A percentile compares a stretch with the other conserved stretches of the same genome.
These are phyloP conservation scores for Arthrobotrys sphaeroides DNA, from an alignment of 2,329 filamentous ascomycete genomes.

Conservation along the genomic window DNA sequence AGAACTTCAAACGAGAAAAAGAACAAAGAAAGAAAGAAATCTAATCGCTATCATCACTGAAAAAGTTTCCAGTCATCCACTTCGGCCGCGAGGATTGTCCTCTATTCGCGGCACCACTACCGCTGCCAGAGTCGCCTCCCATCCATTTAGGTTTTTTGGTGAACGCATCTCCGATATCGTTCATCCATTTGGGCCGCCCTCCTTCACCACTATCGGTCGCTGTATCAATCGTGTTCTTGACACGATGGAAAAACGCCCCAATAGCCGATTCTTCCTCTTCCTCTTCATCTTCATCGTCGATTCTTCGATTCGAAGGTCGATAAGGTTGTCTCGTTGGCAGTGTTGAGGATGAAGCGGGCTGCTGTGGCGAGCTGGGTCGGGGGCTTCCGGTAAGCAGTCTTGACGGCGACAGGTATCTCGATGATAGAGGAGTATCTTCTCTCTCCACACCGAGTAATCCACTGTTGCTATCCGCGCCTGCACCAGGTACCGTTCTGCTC, in stretches of 20 bases:
- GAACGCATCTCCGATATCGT: slow-evolving; percentile 74
- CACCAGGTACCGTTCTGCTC: slow-evolving; percentile 58
- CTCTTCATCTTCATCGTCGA: slow-evolving; percentile 65
- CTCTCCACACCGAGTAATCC: slow-evolving; percentile 24
- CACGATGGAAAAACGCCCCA: slow-evolving; percentile 80
- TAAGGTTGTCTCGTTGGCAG: slow-evolving; percentile 17
- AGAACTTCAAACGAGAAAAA: slow-evolving; percentile 11
- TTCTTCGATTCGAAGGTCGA: slow-evolving; percentile 48
- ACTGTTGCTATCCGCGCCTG: slow-evolving; percentile 53
- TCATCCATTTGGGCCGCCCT: slow-evolving; percentile 78
- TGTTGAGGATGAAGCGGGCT: slow-evolving; percentile 9
- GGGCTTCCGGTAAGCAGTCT: slow-evolving; percentile 23
- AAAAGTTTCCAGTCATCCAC: slow-evolving; percentile 54
- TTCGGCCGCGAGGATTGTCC: slow-evolving; percentile 29
- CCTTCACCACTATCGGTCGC: slow-evolving; percentile 65
- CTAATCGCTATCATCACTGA: slow-evolving; percentile 50
- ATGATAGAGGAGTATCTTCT: slow-evolving; percentile 38
- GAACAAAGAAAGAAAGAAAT: background rate
- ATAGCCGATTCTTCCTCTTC: slow-evolving; percentile 82
- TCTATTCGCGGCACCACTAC: slow-evolving; percentile 55
- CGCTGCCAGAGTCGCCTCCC: slow-evolving; percentile 66
- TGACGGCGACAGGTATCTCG: slow-evolving; percentile 32
- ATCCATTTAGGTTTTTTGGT: slow-evolving; percentile 81
- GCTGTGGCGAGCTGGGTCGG: slow-evolving; percentile 10
- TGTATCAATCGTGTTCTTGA: slow-evolving; percentile 91